Percentiles rank a stretch among this genome's conserved stretches.
Evolutionary conservation across 257 asterid species (phyloP).

Genomic region (Sherardia arvensis): DNA sequence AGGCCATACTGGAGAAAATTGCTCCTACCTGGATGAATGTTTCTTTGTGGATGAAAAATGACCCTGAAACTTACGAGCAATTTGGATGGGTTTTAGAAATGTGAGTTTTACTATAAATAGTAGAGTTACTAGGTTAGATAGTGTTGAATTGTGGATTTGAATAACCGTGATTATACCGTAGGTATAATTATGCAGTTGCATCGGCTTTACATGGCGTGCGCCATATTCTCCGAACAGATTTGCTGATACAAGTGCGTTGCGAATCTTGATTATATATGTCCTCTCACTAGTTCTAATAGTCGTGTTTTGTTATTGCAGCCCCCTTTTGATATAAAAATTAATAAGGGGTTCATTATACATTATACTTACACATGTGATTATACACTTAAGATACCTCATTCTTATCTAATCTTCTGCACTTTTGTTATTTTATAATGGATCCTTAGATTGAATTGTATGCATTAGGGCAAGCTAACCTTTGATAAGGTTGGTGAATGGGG

Average conservation of each 20-base stretch:
- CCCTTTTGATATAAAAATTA: slow-evolving; percentile 77
- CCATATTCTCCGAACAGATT: slow-evolving; percentile 79
- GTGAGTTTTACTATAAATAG: slow-evolving; percentile 29
- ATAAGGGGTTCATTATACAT: slow-evolving; percentile 72
- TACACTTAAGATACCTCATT: slow-evolving; percentile 65
- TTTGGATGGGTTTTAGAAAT: slow-evolving; percentile 99
- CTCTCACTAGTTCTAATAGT: background rate
- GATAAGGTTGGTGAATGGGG: slow-evolving; percentile 97
- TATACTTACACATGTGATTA: slow-evolving; percentile 95
- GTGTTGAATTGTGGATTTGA: slow-evolving; percentile 1
- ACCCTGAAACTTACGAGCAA: slow-evolving; percentile 82
- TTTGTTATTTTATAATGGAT: background rate
- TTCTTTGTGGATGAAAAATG: slow-evolving; percentile 95
- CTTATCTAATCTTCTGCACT: background rate
- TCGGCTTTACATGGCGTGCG: slow-evolving; percentile 92
- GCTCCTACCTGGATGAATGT: slow-evolving; percentile 99
- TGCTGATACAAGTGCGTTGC: slow-evolving; percentile 78
- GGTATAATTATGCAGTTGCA: slow-evolving; percentile 95
- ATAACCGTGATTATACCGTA: slow-evolving; percentile 13
- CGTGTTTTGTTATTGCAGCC: slow-evolving; percentile 41
- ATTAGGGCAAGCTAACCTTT: slow-evolving; percentile 79
- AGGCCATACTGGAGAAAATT: slow-evolving; percentile 73
- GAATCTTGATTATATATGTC: too few relatives aligned
- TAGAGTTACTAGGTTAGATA: slow-evolving; percentile 8
- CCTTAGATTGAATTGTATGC: background rate